These are phyloP conservation scores for Scorias spongiosa DNA, from an alignment of 2,329 filamentous ascomycete genomes.

Conservation along the genomic window DNA sequence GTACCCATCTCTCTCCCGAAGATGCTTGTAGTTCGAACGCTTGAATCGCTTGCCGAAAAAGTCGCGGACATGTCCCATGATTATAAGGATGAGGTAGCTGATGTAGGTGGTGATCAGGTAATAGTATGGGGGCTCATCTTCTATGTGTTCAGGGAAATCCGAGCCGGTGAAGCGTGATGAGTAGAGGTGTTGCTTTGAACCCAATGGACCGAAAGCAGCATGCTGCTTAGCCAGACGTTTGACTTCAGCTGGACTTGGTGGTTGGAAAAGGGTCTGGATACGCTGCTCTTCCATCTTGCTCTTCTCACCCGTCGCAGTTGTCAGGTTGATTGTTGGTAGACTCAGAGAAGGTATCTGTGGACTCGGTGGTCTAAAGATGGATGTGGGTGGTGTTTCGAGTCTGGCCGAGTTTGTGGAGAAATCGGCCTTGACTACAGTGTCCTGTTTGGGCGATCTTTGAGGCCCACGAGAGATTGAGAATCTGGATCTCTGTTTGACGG, in stretches of 20 bases:
- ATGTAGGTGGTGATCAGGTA: slow-evolving; percentile 96
- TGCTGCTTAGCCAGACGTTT: slow-evolving; percentile 62
- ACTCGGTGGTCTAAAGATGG: slow-evolving; percentile 48
- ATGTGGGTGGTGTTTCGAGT: slow-evolving; percentile 25
- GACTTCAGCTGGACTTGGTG: slow-evolving; percentile 70
- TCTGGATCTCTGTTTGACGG: slow-evolving; percentile 11
- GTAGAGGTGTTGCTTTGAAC: slow-evolving; percentile 69
- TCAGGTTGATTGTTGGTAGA: slow-evolving; percentile 81
- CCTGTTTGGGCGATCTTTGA: slow-evolving; percentile 16
- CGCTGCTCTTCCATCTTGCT: slow-evolving; percentile 58
- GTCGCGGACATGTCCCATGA: slow-evolving; percentile 87
- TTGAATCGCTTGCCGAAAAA: slow-evolving; percentile 96
- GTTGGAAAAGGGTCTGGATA: slow-evolving; percentile 71
- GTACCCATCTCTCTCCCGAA: slow-evolving; percentile 75
- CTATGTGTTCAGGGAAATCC: slow-evolving; percentile 65
- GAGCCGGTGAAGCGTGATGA: slow-evolving; percentile 74
- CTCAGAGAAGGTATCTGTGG: slow-evolving; percentile 59
- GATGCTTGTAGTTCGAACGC: slow-evolving; percentile 69
- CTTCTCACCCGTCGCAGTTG: slow-evolving; percentile 66
- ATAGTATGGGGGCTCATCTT: slow-evolving; percentile 94
- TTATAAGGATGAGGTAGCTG: slow-evolving; percentile 89
- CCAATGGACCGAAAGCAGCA: slow-evolving; percentile 80
- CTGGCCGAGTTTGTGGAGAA: slow-evolving; percentile 4
- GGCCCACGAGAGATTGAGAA: slow-evolving; percentile 8
- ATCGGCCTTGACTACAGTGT: slow-evolving; percentile 19